These are phyloP conservation scores for Scheffersomyces stipitis DNA, from an alignment of 805 yeast species.

Conservation along the genomic window DNA sequence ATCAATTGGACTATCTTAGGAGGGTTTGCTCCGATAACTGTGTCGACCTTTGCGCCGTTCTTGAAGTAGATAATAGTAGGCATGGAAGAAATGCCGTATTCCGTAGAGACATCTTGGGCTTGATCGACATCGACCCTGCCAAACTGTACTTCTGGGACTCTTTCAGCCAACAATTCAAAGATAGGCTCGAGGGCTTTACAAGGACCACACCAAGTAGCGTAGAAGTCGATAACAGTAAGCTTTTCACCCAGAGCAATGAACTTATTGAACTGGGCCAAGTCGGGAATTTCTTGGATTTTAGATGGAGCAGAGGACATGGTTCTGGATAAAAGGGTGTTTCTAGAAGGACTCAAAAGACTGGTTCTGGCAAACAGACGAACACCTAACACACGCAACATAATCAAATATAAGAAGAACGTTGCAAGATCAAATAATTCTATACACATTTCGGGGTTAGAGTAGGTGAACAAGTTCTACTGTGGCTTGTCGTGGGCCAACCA, in stretches of 20 bases:
- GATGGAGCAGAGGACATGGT: constrained; percentile 6
- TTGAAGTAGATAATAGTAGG: constrained; percentile 69
- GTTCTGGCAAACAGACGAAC: no score
- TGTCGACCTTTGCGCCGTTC: constrained; percentile 56
- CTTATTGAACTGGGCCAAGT: constrained; percentile 24
- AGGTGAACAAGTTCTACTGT: no score
- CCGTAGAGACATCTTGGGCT: constrained; percentile 56
- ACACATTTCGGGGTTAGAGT: no score
- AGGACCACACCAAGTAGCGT: constrained; percentile 80
- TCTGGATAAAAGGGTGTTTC: no score
- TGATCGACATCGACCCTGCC: constrained; percentile 72
- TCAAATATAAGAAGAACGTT: no score
- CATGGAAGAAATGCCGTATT: constrained; percentile 68
- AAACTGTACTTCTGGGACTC: constrained; percentile 52
- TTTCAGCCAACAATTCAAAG: constrained; percentile 42
- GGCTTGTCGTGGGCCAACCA: no score
- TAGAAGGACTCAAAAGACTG: no score
- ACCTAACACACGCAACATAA: no score
- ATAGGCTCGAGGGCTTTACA: constrained; percentile 70
- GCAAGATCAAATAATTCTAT: no score
- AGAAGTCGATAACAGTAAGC: constrained; percentile 60
- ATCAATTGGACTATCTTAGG: constrained; percentile 29
- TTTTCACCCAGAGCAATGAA: constrained; percentile 24
- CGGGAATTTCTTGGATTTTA: constrained; percentile 28
- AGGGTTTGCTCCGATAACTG: constrained; percentile 66